Base-by-base conservation (phyloP, 768 basidiomycete species). In the Kwoniella newhampshirensis region DNA sequence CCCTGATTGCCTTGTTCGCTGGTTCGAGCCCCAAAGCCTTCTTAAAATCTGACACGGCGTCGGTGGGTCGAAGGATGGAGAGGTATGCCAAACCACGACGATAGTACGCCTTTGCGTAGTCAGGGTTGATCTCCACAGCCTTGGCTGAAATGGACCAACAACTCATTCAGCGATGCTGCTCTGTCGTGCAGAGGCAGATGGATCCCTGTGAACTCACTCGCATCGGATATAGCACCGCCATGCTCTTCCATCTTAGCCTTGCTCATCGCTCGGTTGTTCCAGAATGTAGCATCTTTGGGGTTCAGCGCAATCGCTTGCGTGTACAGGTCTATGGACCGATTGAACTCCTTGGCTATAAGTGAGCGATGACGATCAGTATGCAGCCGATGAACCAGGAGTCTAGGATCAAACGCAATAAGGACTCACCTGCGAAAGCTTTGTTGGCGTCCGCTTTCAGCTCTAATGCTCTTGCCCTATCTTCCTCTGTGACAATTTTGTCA, bases 221-320 rank as follows among this genome's bases (percentile, higher is more conserved):
- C 85, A 79, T 97, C 94, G 26, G 80, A 79, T 25, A 94, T 82
- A 15, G 92, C 96, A 71, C 92, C 91, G 2, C 96, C 96, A 68
- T 88, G 87, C 78, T 99, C 86, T 75, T 99, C 81, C 53, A 98
- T 77, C 78, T 89, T 96, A 77, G 93, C 90, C 48, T 94, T 84
- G 13, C 89, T 83, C 77, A 91, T 89, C 1, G 96, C 91, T 35
- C 94, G 83, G 77, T 98, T 98, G 73, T 88, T 92, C 88, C 89
- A 98, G 50, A 94, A 77, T 13, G 91, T 92, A 50, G 91, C 79
- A 67, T 97, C 94, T 53, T 81, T 80, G 0, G 91, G 92, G 73
- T 99, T 92, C 71, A 86, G 82, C 63, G 87, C 85, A 64, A 98
- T 88, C 1, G 94, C 90, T 35, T 85, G 78, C 2, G 87, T 82